Conservation (phyloP, 805 yeast genomes). For the Zygosaccharomyces lentus region DNA sequence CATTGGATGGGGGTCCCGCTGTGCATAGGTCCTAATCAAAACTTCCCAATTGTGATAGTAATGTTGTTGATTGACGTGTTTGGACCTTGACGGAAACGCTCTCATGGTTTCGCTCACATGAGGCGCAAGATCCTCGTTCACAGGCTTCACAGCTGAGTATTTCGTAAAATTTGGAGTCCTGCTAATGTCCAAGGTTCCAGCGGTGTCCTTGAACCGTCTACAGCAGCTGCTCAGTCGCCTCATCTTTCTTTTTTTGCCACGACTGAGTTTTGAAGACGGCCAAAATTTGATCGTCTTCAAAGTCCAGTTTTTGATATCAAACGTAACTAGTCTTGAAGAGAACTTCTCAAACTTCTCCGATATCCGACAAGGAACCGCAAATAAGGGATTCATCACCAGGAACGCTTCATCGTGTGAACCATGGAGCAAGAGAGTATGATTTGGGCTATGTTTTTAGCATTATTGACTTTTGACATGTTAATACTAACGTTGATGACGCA, state of each 20-base stretch:
- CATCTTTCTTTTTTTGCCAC: background rate
- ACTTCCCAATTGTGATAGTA: conserved; percentile 60
- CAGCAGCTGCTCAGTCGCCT: background rate
- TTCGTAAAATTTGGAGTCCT: conserved; percentile 36
- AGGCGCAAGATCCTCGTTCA: conserved; percentile 34
- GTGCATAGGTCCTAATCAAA: conserved; percentile 28
- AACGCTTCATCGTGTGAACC: background rate
- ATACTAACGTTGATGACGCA: conserved; percentile 1
- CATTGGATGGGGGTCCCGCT: conserved; percentile 78
- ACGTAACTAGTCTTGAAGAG: background rate
- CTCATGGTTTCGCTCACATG: conserved; percentile 34
- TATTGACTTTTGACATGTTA: background rate
- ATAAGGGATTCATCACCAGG: background rate
- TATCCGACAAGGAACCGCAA: background rate
- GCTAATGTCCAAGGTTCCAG: conserved; percentile 23
- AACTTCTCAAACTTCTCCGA: background rate
- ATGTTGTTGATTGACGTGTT: conserved; percentile 61
- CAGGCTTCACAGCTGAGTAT: conserved; percentile 34
- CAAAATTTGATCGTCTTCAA: background rate
- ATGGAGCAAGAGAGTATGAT: conserved; percentile 5
- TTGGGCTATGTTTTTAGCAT: background rate
- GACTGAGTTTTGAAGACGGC: background rate
- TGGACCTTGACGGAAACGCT: conserved; percentile 42
- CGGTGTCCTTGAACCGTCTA: conserved; percentile 18
- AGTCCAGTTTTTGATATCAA: background rate